Evolutionary conservation across 2,329 filamentous ascomycete genomes (phyloP).

Genomic region (Arachnopeziza araneosa): DNA sequence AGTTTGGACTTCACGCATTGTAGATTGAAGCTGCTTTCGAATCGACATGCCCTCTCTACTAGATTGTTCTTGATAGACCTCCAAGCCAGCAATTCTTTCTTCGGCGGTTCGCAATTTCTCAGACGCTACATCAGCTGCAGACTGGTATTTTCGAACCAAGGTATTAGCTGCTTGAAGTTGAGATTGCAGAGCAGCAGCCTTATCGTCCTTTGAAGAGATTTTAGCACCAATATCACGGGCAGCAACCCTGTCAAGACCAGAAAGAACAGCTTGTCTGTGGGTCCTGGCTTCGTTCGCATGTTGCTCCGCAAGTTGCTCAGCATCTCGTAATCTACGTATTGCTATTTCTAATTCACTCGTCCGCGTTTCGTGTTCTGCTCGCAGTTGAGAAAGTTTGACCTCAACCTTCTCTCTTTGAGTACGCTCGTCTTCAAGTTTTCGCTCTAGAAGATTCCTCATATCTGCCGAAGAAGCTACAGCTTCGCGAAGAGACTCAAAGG

Average conservation of each 20-base stretch:
- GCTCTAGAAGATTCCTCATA: slow-evolving; percentile 70
- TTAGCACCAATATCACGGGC: slow-evolving; percentile 45
- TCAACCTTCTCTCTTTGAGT: slow-evolving; percentile 70
- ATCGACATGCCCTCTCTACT: slow-evolving; percentile 89
- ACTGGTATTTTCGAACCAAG: slow-evolving; percentile 81
- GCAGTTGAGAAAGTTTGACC: slow-evolving; percentile 68
- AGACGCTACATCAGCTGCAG: slow-evolving; percentile 78
- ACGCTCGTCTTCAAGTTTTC: slow-evolving; percentile 78
- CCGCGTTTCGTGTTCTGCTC: slow-evolving; percentile 75
- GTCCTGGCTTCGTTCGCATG: slow-evolving; percentile 82
- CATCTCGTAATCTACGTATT: slow-evolving; percentile 70
- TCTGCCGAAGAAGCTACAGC: slow-evolving; percentile 75
- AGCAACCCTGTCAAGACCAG: slow-evolving; percentile 71
- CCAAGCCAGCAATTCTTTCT: slow-evolving; percentile 91
- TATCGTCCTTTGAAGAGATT: slow-evolving; percentile 53
- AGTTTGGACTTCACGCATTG: slow-evolving; percentile 77
- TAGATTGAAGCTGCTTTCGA: slow-evolving; percentile 80
- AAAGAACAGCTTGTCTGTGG: slow-evolving; percentile 76
- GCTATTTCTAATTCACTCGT: slow-evolving; percentile 71
- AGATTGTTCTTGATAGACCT: slow-evolving; percentile 95
- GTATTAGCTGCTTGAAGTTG: slow-evolving; percentile 74
- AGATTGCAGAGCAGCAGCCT: slow-evolving; percentile 67
- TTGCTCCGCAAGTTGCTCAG: slow-evolving; percentile 82
- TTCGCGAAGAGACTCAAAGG: slow-evolving; percentile 68
- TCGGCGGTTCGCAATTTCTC: slow-evolving; percentile 90